Percentiles rank a stretch among this genome's conserved stretches.
phyloP scores from a whole-genome alignment of 768 basidiomycete species.

The Brasilioporus rufonigricans region DNA sequence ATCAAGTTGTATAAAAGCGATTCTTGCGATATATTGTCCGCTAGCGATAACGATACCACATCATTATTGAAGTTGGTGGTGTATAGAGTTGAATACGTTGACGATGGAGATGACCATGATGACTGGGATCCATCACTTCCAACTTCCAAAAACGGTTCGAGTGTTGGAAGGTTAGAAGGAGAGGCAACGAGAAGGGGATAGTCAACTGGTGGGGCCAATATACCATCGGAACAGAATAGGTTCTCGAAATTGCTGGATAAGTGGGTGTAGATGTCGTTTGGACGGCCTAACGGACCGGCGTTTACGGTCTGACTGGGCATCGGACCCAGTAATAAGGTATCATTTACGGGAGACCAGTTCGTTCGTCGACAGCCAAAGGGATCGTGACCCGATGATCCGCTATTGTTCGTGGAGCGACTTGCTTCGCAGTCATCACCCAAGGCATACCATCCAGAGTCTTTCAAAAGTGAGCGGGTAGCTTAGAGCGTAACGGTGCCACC shows the following conservation, averaged over 20 bases:
- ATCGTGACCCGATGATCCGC: slow-evolving; percentile 3
- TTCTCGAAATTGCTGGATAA: not conserved
- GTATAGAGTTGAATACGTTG: slow-evolving; percentile 21
- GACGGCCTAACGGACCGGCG: not conserved
- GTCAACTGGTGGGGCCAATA: slow-evolving; percentile 4
- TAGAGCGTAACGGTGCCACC: slow-evolving; percentile 1
- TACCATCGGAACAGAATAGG: slow-evolving; percentile 2
- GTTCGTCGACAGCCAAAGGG: slow-evolving; percentile 4
- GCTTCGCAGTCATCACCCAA: not conserved
- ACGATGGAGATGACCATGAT: slow-evolving; percentile 23
- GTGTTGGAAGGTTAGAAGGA: slow-evolving; percentile 7
- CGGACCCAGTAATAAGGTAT: not conserved
- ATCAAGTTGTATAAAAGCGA: slow-evolving; percentile 20
- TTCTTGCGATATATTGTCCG: slow-evolving; percentile 10
- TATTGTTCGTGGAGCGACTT: not conserved
- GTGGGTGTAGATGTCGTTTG: slow-evolving; percentile 2
- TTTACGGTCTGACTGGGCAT: slow-evolving; percentile 3
- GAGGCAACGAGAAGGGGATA: slow-evolving; percentile 6
- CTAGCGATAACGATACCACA: slow-evolving; percentile 3
- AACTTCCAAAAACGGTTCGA: slow-evolving; percentile 16
- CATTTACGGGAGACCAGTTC: not conserved
- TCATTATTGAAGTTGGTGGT: slow-evolving; percentile 7
- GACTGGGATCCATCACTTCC: slow-evolving; percentile 17
- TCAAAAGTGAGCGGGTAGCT: slow-evolving; percentile 1
- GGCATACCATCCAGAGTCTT: slow-evolving; percentile 12